Evolutionary conservation across 1,139 yeast genomes (phyloP), one percentile per base, ranked within the genome.

Genomic region (Geotrichum macrosporum): DNA sequence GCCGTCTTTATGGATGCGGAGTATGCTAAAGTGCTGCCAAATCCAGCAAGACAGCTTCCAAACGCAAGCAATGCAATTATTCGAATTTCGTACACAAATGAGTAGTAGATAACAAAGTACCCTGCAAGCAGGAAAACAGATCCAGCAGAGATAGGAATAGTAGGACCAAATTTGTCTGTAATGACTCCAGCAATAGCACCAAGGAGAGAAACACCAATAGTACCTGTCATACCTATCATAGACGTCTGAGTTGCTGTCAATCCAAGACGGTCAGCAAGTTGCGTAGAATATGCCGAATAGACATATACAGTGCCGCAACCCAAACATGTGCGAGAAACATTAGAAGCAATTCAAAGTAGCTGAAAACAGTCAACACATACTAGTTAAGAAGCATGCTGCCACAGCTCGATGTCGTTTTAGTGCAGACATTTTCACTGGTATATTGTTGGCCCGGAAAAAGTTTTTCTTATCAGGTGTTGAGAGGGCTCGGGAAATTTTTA

Each of bases 211-310:
- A 76, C 71, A 2, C 84, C 84, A 16, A 76, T 59, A 5, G 78
- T 74, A 2, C 83, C 84, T 46, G 73, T 65, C 49, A 77, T 66
- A 1, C 82, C 82, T 5, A 78, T 73, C 22, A 71, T 63, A 15
- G 80, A 74, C 15, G 78, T 66, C 53, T 78, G 75, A 0, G 81
- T 72, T 4, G 78, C 83, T 1, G 77, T 62, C 50, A 78, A 72
- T 22, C 67, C 67, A 39, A 79, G 66, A 40, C 69, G 67, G 44
- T 65, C 69, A 4, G 84, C 83, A 48, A 78, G 68, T 57, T 78
- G 84, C 3, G 84, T 81, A 46, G 80, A 75, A 56, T 77, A 78
- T 3, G 80, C 78, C 19, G 80, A 75, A 60, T 76, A 78, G 40
- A 78, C 67, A 59, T 78, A 78, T 54, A 77, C 67, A 2, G 83